Base-by-base conservation (phyloP, 306 rosid species). In the Chamaecrista fasciculata region DNA sequence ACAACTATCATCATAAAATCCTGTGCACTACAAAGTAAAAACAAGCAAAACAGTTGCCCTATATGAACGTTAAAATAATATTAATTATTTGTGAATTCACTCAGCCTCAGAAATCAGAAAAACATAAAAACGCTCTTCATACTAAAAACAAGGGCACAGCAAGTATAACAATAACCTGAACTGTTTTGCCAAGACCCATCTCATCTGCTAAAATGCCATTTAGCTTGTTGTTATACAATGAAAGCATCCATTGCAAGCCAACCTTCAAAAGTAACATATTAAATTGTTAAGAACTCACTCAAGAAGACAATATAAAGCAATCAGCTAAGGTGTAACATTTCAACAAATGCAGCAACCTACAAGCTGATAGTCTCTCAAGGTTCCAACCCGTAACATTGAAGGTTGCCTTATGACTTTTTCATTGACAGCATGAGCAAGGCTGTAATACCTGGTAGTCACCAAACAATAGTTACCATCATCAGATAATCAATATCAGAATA, bases 141-240 rank as follows among this genome's bases (percentile, higher is more conserved):
- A 15, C 37, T 2, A 62, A 26, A 67, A 63, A 21, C 33, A 39
- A 68, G 16, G 56, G 46, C 37, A 49, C 49, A 57, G 26, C 64
- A 57, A 53, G 33, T 11, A 50, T 71, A 57, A 74, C 52, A 65
- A 80, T 71, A 60, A 93, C 98, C 98, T 93, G 98, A 36, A 93
- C 98, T 11, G 98, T 93, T 83, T 93, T 93, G 33, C 98, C 98
- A 80, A 93, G 97, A 79, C 98, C 98, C 98, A 93, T 93, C 89
- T 93, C 98, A 84, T 93, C 98, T 23, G 98, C 98, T 71, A 93
- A 84, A 57, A 93, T 93, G 74, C 98, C 98, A 85, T 93, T 93
- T 79, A 93, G 80, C 69, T 93, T 93, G 89, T 93, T 93, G 92
- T 93, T 93, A 76, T 93, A 93, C 82, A 93, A 79, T 37, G 98